Evolutionary conservation across 1,139 yeast species (phyloP), one percentile per base, ranked within the genome.

Genomic region (Debaryomyces sp.): DNA sequence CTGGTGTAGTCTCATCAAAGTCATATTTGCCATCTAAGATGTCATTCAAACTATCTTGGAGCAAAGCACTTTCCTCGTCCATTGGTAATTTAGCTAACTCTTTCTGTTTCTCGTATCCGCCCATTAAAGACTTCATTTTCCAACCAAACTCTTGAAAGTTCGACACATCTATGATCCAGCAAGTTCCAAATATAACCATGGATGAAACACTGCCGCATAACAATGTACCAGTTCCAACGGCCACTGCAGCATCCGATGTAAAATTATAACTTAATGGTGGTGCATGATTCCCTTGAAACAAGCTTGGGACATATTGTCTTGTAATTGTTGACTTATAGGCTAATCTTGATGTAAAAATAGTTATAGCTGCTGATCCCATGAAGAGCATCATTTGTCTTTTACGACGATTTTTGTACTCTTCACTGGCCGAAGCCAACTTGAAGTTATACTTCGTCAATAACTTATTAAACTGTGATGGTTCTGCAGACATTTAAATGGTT

Each of bases 181-280:
- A 85, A 1, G 83, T 75, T 2, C 96, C 96, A 38, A 89, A 81
- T 2, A 85, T 73, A 8, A 82, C 68, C 88, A 89, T 87, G 4
- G 89, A 80, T 58, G 88, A 80, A 0, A 90, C 81, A 1, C 90
- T 80, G 0, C 85, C 78, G 7, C 97, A 89, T 26, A 91, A 70
- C 42, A 88, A 68, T 0, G 96, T 81, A 0, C 96, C 96, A 36
- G 89, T 85, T 0, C 88, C 84, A 5, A 92, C 91, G 0, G 97
- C 98, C 33, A 84, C 84, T 26, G 90, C 83, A 1, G 97, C 97
- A 66, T 92, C 97, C 44, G 83, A 80, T 51, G 89, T 84, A 64
- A 87, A 84, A 44, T 87, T 87, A 63, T 87, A 88, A 42, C 85
- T 78, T 3, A 71, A 58, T 2, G 97, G 97, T 1, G 96, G 96